A percentile compares a stretch with the other conserved stretches of the same genome.
phyloP scores from a whole-genome alignment of 352 stramenopile genomes.

The Thalassiosira mediterranea region DNA sequence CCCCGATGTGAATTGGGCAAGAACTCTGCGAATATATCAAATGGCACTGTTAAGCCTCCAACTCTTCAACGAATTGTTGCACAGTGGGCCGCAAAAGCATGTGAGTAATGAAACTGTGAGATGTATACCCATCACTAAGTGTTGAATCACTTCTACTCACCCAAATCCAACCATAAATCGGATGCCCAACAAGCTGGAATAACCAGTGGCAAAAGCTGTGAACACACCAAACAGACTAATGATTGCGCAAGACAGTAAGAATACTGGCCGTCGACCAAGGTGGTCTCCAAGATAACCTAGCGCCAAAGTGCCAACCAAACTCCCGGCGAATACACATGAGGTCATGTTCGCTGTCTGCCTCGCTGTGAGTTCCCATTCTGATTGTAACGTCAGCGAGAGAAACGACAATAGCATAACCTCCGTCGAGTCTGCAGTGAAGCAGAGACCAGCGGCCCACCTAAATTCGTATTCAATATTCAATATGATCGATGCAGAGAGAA shows the following conservation, averaged over 20 bases:
- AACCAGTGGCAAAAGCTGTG: conserved; percentile 56
- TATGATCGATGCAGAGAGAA: too few species aligned
- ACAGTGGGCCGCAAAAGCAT: too few species aligned
- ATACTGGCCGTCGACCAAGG: conserved; percentile 65
- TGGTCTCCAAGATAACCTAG: conserved; percentile 72
- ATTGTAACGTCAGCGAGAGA: conserved; percentile 64
- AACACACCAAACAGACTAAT: conserved; percentile 70
- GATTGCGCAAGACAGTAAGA: conserved; percentile 62
- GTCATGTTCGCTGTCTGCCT: conserved; percentile 68
- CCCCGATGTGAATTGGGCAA: conserved; percentile 55
- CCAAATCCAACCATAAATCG: conserved; percentile 77
- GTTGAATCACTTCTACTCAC: too few species aligned
- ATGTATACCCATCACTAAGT: too few species aligned
- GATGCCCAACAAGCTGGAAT: conserved; percentile 46
- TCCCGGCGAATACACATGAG: conserved; percentile 66
- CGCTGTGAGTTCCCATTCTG: conserved; percentile 62
- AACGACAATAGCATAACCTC: conserved; percentile 79
- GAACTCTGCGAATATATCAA: conserved; percentile 80
- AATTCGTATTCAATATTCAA: too few species aligned
- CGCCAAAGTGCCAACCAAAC: conserved; percentile 65
- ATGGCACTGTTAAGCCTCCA: conserved; percentile 68
- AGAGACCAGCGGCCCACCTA: conserved; percentile 68
- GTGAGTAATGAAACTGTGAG: too few species aligned
- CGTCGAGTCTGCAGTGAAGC: conserved; percentile 78
- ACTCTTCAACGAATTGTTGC: too few species aligned